Percentiles rank a stretch among this genome's conserved stretches.
phyloP scores from a whole-genome alignment of 192 early-diverging fungal species.

The Linnemannia elongata region DNA sequence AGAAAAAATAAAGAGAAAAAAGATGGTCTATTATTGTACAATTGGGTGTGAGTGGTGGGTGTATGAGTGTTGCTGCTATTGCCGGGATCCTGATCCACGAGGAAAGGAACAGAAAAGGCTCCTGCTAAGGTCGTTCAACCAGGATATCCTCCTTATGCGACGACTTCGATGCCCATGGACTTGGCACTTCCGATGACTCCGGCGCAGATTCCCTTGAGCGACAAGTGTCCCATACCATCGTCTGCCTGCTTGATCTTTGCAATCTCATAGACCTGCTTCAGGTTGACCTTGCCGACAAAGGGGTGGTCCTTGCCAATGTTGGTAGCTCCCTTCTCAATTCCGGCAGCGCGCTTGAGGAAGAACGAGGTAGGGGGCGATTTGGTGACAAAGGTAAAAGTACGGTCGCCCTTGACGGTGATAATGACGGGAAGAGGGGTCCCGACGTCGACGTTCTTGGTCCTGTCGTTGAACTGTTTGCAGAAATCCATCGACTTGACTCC shows the following conservation, averaged over 20 bases:
- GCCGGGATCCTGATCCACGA: neutral
- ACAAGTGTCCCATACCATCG: slow-evolving; percentile 77
- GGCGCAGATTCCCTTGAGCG: slow-evolving; percentile 77
- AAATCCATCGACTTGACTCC: slow-evolving; percentile 99
- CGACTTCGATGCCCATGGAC: slow-evolving; percentile 89
- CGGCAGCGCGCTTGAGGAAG: slow-evolving; percentile 89
- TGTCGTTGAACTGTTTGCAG: slow-evolving; percentile 98
- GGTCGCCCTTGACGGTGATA: slow-evolving; percentile 92
- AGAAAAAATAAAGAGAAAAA: neutral
- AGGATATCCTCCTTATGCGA: slow-evolving; percentile 64
- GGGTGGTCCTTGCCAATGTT: slow-evolving; percentile 79
- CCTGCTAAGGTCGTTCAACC: too few species aligned
- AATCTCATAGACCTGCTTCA: slow-evolving; percentile 97
- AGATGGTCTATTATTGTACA: slow-evolving; percentile 7
- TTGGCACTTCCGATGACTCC: slow-evolving; percentile 83
- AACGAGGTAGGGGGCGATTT: slow-evolving; percentile 91
- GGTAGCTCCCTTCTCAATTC: slow-evolving; percentile 87
- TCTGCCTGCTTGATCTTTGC: slow-evolving; percentile 91
- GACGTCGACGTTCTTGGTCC: slow-evolving; percentile 84
- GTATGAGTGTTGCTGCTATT: neutral
- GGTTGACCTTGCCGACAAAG: slow-evolving; percentile 80
- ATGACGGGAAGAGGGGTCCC: slow-evolving; percentile 88
- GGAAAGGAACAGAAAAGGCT: neutral
- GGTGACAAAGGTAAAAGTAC: slow-evolving; percentile 90
- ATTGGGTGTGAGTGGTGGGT: neutral